Evolutionary conservation across 106 monocot genomes (phyloP), one percentile per base, ranked within the genome.

Genomic region (Acanthochlamys bracteata): DNA sequence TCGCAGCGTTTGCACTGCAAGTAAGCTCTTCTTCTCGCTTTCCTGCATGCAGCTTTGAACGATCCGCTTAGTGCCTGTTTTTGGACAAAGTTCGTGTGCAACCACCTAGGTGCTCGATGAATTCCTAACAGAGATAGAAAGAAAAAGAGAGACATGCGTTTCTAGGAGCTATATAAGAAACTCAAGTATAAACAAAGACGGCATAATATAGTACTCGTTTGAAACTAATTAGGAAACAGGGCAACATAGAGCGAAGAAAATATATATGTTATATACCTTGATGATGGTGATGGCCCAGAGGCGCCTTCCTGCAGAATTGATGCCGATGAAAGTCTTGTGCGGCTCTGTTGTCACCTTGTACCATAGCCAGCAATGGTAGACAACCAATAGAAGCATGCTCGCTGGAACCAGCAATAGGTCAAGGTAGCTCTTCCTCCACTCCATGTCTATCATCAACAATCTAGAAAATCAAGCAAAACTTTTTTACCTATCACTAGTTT

Each of bases 281-380:
- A 75, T 68, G n/a, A 75, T 75, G 25, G 75, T 41, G 41, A 56
- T 0, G 33, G 63, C 75, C 68, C 75, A 69, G n/a, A 42, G 62
- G 3, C 75, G 61, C 4, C 75, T 27, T 42, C 45, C 61, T 42
- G 71, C 47, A 0, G 71, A 16, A 25, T 71, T 71, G 71, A 77
- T 60, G 7, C 76, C 76, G 39, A 77, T 66, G 66, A 55, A 23
- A 21, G 71, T 65, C 27, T 42, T 41, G 0, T 53, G 71, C 0
- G 71, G 76, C 21, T 40, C 22, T 10, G 53, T 53, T 7, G 60
- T 51, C 0, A 71, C 61, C 65, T 42, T 71, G 22, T 11, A 59
- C 76, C 66, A 71, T 12, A 77, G 43, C 71, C 76, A 77, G 10
- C 16, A 10, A 25, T 77, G 76, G 60, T 77, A 77, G 15, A 61